A percentile compares a stretch with the other conserved stretches of the same genome.
These are phyloP conservation scores for Alloascoidea africana DNA, from an alignment of 805 yeast genomes.

Conservation along the genomic window DNA sequence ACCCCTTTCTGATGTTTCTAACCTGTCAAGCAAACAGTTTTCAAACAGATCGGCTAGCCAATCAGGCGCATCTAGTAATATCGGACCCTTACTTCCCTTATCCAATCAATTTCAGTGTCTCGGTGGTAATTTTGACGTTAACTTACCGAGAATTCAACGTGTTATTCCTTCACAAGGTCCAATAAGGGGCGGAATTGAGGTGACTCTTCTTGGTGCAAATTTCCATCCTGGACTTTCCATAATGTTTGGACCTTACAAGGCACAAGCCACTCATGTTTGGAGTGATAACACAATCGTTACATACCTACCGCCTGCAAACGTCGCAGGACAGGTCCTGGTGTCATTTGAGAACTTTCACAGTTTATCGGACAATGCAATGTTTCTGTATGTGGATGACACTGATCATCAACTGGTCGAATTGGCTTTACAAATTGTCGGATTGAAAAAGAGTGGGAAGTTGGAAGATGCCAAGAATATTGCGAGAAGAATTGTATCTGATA, in stretches of 20 bases:
- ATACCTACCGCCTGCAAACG: constrained; percentile 79
- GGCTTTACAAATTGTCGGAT: constrained; percentile 91
- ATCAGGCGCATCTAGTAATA: too few relatives aligned
- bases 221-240: constrained; percentile 75
- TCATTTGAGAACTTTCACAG: constrained; percentile 47
- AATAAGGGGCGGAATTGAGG: constrained; percentile 89
- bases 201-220: constrained; percentile 76
- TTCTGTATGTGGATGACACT: constrained; percentile 89
- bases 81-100: too few relatives aligned
- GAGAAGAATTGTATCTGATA: constrained; percentile 70
- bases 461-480: constrained; percentile 95
- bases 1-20: too few relatives aligned
- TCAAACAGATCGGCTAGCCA: too few relatives aligned
- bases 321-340: constrained; percentile 85
- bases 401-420: constrained; percentile 89
- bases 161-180: constrained; percentile 96
- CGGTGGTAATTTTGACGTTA: too few relatives aligned
- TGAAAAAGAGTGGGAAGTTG: constrained; percentile 89
- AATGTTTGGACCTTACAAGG: constrained; percentile 54
- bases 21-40: too few relatives aligned
- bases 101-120: too few relatives aligned
- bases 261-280: constrained; percentile 81
- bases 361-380: constrained; percentile 25
- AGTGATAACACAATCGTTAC: constrained; percentile 88
- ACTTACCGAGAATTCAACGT: constrained; percentile 70